Evolutionary conservation across 805 yeast species (phyloP), one percentile per base, ranked within the genome.

Genomic region (Saccharomyces eubayanus): DNA sequence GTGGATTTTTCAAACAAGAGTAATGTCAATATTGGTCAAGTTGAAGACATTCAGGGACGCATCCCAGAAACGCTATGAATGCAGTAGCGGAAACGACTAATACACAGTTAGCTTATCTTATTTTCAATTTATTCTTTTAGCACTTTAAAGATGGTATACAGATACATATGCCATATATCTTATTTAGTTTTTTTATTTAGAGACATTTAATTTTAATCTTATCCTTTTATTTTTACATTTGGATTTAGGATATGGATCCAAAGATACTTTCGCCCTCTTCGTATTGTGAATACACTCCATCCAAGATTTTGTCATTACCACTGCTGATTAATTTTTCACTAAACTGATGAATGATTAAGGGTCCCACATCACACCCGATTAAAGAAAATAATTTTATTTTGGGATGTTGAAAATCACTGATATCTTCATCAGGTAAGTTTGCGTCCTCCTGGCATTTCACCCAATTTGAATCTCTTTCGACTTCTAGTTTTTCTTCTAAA

Each of bases 351-450:
- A 79, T 69, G 2, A 75, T 64, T 16, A 77, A 50, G 0, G 77
- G 74, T 0, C 75, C 77, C 16, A 70, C 59, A 53, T 73, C 75
- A 30, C 76, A 73, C 29, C 72, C 74, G 20, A 73, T 69, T 14
- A 76, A 55, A 0, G 79, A 74, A 3, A 66, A 57, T 51, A 70
- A 62, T 50, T 65, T 65, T 10, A 66, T 61, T 20, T 61, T 58
- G 0, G 67, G 67, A 12, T 47, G 49, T 46, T 55, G 53, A 1
- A 52, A 40, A 46, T 50, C 55, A 28, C 51, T 40, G 45, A 46
- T 46, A 27, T 51, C 47, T 2, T 50, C 48, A 4, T 49, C 41
- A 2, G 64, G 63, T 21, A 60, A 53, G 46, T 59, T 58, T 31
- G 60, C 65, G 49, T 65, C 67, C 12, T 60, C 65, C 2, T 60